Percentiles rank a stretch among this genome's conserved stretches.
Conservation (phyloP, 139 green algal species). For the Eudorina sp. region DNA sequence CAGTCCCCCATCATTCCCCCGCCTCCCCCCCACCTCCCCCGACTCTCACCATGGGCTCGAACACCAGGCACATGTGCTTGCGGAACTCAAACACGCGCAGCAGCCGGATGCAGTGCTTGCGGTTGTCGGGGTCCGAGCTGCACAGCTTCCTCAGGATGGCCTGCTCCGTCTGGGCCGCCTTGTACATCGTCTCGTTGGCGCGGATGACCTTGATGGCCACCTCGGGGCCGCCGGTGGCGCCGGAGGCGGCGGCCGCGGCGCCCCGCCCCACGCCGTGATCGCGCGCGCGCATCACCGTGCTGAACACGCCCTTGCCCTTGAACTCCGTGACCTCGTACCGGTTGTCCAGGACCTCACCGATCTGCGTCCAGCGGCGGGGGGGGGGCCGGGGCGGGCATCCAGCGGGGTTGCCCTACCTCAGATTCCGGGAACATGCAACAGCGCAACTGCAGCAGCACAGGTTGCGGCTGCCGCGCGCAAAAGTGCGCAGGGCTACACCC, state of each 20-base stretch:
- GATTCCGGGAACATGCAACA: too few relatives aligned
- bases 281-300: slow-evolving; percentile 89
- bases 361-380: too few relatives aligned
- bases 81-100: slow-evolving; percentile 95
- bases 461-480: too few relatives aligned
- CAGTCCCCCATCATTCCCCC: not conserved
- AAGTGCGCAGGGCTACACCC: too few relatives aligned
- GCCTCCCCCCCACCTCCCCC: not conserved
- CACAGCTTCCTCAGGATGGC: slow-evolving; percentile 88
- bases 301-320: slow-evolving; percentile 95
- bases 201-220: slow-evolving; percentile 92
- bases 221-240: slow-evolving; percentile 53
- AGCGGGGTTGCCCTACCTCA: too few relatives aligned
- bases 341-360: slow-evolving; percentile 90
- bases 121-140: slow-evolving; percentile 86
- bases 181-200: slow-evolving; percentile 92
- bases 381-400: too few relatives aligned
- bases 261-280: slow-evolving; percentile 68
- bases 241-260: not conserved
- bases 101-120: slow-evolving; percentile 93
- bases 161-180: slow-evolving; percentile 85
- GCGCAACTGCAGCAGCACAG: too few relatives aligned
- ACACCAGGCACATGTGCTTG: slow-evolving; percentile 96
- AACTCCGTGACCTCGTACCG: slow-evolving; percentile 86
- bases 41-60: slow-evolving; percentile 85